Conservation (phyloP, 2,329 filamentous ascomycete genomes). For the Aaosphaeria arxii region DNA sequence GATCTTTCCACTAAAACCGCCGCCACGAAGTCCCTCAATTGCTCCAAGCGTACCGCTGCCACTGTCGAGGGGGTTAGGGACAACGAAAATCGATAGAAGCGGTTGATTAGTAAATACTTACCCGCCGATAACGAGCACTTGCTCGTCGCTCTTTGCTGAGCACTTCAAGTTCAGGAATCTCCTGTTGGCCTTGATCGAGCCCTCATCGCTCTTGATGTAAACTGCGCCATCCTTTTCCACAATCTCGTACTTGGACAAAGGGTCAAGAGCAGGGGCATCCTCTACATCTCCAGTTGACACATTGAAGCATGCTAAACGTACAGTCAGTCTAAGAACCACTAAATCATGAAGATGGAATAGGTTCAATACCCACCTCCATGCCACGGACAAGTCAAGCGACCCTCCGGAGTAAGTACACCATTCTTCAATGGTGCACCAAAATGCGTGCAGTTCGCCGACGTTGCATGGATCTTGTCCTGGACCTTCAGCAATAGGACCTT, state of each 20-base stretch:
- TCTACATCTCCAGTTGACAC: conserved; percentile 88
- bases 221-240: conserved; percentile 77
- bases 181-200: conserved; percentile 71
- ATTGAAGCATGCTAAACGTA: conserved; percentile 77
- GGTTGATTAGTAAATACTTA: conserved; percentile 2
- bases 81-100: conserved; percentile 1
- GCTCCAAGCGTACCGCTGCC: conserved; percentile 81
- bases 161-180: conserved; percentile 74
- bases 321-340: no score
- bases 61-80: conserved; percentile 34
- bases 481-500: conserved; percentile 86
- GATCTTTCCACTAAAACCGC: conserved; percentile 75
- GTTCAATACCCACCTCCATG: conserved; percentile 68
- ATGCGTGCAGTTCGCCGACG: conserved; percentile 82
- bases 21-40: conserved; percentile 77
- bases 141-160: conserved; percentile 55
- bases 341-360: conserved; percentile 4
- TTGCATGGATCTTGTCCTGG: conserved; percentile 71
- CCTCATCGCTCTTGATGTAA: conserved; percentile 79
- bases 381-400: conserved; percentile 90
- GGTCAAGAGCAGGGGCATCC: conserved; percentile 85
- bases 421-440: conserved; percentile 88
- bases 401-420: conserved; percentile 77
- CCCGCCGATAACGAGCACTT: conserved; percentile 69
- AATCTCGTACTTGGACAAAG: conserved; percentile 79